A percentile compares a stretch with the other conserved stretches of the same genome.
phyloP scores from a whole-genome alignment of 192 early-diverging fungal genomes.

The Geranomyces variabilis region DNA sequence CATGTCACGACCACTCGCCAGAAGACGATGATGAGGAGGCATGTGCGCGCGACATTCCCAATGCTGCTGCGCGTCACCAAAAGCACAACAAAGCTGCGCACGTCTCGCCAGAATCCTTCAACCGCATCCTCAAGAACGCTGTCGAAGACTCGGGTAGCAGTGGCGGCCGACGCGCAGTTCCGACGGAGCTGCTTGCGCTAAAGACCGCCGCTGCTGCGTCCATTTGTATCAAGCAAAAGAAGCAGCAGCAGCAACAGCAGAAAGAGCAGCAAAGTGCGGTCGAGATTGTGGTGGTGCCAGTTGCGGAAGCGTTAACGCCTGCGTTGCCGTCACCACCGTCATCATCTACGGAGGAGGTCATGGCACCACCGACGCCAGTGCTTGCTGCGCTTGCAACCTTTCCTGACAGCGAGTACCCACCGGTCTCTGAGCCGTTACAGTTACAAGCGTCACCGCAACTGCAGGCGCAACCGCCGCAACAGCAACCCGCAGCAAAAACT shows the following conservation, averaged over 20 bases:
- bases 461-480: not conserved
- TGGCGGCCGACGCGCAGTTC: not conserved
- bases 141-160: slow-evolving; percentile 12
- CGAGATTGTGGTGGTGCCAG: not conserved
- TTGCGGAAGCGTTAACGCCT: slow-evolving; percentile 17
- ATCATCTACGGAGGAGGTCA: not conserved
- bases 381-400: slow-evolving; percentile 3
- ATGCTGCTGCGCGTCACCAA: not conserved
- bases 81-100: slow-evolving; percentile 15
- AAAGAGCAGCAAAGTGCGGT: slow-evolving; percentile 13
- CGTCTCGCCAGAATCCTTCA: slow-evolving; percentile 33
- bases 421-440: no score
- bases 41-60: slow-evolving; percentile 16
- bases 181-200: not conserved
- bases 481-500: not conserved
- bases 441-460: not conserved
- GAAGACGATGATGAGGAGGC: slow-evolving; percentile 4
- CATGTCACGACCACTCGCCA: slow-evolving; percentile 32
- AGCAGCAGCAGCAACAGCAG: slow-evolving; percentile 19
- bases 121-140: slow-evolving; percentile 26
- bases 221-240: slow-evolving; percentile 17
- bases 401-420: no score
- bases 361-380: not conserved
- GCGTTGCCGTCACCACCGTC: slow-evolving; percentile 12
- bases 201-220: slow-evolving; percentile 24